Evolutionary conservation across 2,329 filamentous ascomycete species (phyloP).

Genomic region (Tricladium varicosporioides): DNA sequence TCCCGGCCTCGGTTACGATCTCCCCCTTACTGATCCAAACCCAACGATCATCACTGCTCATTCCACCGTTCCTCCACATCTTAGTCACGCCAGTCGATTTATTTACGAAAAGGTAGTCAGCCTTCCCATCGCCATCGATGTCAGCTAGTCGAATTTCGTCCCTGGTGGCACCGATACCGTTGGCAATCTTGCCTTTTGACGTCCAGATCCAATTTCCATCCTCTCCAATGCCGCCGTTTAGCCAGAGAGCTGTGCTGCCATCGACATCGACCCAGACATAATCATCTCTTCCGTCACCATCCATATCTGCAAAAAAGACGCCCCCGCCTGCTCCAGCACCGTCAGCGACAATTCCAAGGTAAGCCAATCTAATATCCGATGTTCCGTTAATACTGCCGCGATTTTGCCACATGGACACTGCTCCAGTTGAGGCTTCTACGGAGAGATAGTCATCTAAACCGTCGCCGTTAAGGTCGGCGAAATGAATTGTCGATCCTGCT

Average conservation of each 20-base stretch:
- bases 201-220: constrained; percentile 6
- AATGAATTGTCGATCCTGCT: not conserved
- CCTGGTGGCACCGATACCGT: constrained; percentile 6
- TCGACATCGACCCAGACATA: constrained; percentile 7
- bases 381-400: not conserved
- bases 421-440: constrained; percentile 7
- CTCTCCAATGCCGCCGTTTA: not conserved
- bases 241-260: not conserved
- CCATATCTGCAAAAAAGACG: constrained; percentile 8
- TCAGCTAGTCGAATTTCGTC: constrained; percentile 7
- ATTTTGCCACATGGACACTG: constrained; percentile 9
- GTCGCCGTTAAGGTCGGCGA: constrained; percentile 10
- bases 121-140: constrained; percentile 11
- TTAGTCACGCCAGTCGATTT: not conserved
- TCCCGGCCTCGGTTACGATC: constrained; percentile 12
- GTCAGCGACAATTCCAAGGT: not conserved
- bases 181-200: constrained; percentile 9
- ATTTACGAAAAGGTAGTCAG: constrained; percentile 8
- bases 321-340: not conserved
- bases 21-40: constrained; percentile 3
- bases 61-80: constrained; percentile 4
- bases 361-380: not conserved
- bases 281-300: constrained; percentile 12
- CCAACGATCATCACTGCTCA: not conserved
- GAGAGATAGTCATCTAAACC: constrained; percentile 3